Base-by-base conservation (phyloP, 139 green algal species). In the Picochlorum costavermella region DNA sequence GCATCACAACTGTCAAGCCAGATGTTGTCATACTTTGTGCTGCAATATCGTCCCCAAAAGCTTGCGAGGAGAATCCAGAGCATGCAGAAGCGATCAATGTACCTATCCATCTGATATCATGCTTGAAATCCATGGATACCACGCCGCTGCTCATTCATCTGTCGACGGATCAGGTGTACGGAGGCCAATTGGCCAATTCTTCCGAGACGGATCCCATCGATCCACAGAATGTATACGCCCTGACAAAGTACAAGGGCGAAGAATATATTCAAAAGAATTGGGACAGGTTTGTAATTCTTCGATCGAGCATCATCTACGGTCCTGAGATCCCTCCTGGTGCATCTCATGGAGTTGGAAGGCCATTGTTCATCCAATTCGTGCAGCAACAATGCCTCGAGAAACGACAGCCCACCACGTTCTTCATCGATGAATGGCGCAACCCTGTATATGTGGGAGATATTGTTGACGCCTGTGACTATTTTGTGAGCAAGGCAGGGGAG, bases 121-220 rank as follows among this genome's bases (percentile, higher is more conserved):
- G 53, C 2, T 45, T 83, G 29, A 53, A 45, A 45, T 13, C 31
- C 6, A 36, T 50, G 37, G 12, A 26, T 51, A 37, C 23, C 25
- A n/a, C 45, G 57, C 77, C 82, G 13, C 60, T 91, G 9, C 46
- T 90, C 13, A 75, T 91, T n/a, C 84, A 91, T 36, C n/a, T 90
- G 1, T 88, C 78, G 3, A 90, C 84, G 14, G 84, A 90, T 44
- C 82, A 88, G 64, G 77, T 85, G 37, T 84, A 78, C 44, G 53
- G 65, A 33, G 72, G 75, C 11, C 66, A n/a, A 33, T 56, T 64
- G 43, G 12, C 68, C 8, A 60, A 43, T 50, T 85, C 48, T 50
- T 64, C 13, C 10, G 81, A 86, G 51, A 57, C 30, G 25, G 82
- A 88, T 37, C 23, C 12, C 11, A 40, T 30, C 20, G 14, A 71